Evolutionary conservation across 371 early-diverging fungal genomes (phyloP), one percentile per base, ranked within the genome.

Genomic region (Saksenaea oblongispora): DNA sequence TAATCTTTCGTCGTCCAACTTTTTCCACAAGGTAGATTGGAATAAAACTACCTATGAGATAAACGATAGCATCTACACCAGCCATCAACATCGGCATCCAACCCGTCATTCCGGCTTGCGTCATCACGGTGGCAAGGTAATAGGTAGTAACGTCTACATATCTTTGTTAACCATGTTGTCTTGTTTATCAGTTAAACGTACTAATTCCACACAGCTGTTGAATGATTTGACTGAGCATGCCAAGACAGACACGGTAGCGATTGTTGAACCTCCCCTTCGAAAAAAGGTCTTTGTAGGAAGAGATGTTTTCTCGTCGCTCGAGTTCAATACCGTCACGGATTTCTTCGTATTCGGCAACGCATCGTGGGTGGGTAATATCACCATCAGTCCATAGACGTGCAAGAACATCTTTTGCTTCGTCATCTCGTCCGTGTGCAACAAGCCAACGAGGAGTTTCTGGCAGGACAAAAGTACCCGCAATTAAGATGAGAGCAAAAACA

Each of bases 401-500:
- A 35, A 80, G 61, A 2, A 80, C 76, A 22, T 69, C 70, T 58
- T 78, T 75, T 31, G 70, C 68, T 28, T 77, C 74, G 5, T 75
- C 75, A 17, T 66, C 70, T 31, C 66, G 42, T 35, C 76, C 79
- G 24, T 83, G 76, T 44, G 76, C 69, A 39, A 80, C 61, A 15
- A 86, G 61, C 86, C 86, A 86, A 68, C 86, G 84, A 41, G 86
- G 85, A 9, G 86, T 75, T 55, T 83, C 84, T 13, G 87, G 87
- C 11, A 86, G 74, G 59, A 84, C 47, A 34, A 78, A 71, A 15
- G 73, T 63, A 55, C 78, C 84, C 41, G 67, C 39, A 42, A 77
- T 61, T 47, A 86, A 73, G 34, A 83, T 41, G 24, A 78, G 64
- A 9, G 82, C 82, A 59, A 82, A 84, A 35, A 82, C 28, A 47